phyloP scores from a whole-genome alignment of 1,284 basidiomycete genomes.

The Cryptococcus depauperatus region DNA sequence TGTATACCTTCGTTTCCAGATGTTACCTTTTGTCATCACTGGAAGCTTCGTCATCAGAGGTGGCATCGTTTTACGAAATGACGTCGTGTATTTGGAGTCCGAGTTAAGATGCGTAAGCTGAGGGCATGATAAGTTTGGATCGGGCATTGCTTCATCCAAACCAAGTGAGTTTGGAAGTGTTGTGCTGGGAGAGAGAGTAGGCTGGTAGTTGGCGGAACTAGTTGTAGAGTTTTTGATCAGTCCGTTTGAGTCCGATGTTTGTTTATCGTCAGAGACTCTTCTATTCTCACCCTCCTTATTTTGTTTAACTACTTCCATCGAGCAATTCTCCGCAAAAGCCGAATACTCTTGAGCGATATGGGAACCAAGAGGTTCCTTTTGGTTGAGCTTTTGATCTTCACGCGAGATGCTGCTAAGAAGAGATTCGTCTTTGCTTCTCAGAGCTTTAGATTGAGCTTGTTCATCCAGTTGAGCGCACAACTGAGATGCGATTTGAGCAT shows the following conservation, averaged over 20 bases:
- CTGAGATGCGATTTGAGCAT: neutral
- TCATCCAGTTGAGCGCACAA: neutral
- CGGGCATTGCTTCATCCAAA: neutral
- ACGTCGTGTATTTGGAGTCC: neutral
- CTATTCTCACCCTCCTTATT: neutral
- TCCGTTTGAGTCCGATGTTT: neutral
- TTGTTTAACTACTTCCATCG: neutral
- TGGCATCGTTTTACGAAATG: neutral
- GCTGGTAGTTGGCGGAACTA: neutral
- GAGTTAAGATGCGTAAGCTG: neutral
- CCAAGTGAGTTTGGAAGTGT: conserved; percentile 2
- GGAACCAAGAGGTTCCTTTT: conserved; percentile 10
- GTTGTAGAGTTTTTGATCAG: neutral
- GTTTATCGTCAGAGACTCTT: neutral
- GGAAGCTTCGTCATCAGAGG: no score
- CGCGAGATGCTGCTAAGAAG: conserved; percentile 5
- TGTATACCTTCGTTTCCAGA: neutral
- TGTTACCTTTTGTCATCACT: no score
- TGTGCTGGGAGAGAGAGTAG: neutral
- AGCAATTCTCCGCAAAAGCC: conserved; percentile 8
- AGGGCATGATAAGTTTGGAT: neutral
- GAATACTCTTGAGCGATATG: conserved; percentile 16
- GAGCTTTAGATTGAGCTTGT: neutral
- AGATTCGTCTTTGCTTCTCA: conserved; percentile 5
- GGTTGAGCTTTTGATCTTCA: conserved; percentile 10